These are phyloP conservation scores for Hsuehochloa calcarea DNA, from an alignment of 176 grass and related monocot species.

Conservation along the genomic window DNA sequence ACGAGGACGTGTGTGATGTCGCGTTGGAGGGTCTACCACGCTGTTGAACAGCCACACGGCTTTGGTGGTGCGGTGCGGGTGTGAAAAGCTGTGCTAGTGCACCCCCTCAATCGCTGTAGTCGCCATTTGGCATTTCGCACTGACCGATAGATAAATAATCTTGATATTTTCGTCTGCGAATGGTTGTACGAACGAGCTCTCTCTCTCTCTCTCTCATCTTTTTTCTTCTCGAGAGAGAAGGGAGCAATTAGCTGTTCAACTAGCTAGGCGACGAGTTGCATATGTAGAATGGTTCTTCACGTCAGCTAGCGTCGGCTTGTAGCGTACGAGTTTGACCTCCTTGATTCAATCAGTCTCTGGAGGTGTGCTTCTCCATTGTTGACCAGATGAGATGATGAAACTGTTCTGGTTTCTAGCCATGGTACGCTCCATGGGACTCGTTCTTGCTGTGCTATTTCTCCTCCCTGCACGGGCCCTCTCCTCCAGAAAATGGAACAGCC, in stretches of 20 bases:
- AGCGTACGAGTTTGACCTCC: neutral
- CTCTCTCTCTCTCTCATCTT: neutral
- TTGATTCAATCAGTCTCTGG: neutral
- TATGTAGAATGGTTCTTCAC: neutral
- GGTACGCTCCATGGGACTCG: neutral
- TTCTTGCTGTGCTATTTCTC: neutral
- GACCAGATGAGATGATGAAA: neutral
- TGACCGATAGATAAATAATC: neutral
- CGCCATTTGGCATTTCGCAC: conserved; percentile 13
- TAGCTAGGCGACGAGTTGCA: neutral
- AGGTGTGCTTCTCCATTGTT: conserved; percentile 10
- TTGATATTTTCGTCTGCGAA: too few species aligned
- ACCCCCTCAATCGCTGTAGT: neutral
- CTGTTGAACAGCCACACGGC: neutral
- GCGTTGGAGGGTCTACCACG: conserved; percentile 10
- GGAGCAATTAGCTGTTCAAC: neutral
- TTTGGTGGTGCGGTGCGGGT: neutral
- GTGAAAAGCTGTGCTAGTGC: neutral
- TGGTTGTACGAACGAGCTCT: too few species aligned
- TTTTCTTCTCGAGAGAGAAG: neutral
- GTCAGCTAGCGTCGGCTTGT: neutral
- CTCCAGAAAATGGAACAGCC: neutral
- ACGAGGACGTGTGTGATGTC: neutral
- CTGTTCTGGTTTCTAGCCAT: neutral
- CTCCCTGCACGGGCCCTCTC: neutral